Evolutionary conservation across 805 yeast species (phyloP), one percentile per base, ranked within the genome.

Genomic region (Saccharomycopsis babjevae): DNA sequence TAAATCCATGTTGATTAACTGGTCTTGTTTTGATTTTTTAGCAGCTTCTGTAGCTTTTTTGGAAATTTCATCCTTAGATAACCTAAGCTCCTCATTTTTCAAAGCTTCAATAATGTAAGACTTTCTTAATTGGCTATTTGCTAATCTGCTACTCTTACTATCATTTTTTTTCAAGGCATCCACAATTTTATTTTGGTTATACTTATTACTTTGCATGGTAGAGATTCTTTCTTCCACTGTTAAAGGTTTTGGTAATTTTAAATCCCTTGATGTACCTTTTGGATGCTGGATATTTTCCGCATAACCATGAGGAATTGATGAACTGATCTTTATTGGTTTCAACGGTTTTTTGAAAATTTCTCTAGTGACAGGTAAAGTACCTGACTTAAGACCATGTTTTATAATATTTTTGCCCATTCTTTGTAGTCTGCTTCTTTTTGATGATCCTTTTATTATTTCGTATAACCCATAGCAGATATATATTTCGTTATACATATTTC

Each of bases 361-460:
- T 68, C 96, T 84, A 10, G 89, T 84, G 60, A 75, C 77, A 56
- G 97, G 97, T 65, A 92, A 78, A 57, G 89, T 77, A 70, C 97
- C 97, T 57, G 93, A 85, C 72, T 87, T 86, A 63, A 76, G 75
- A 2, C 82, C 83, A 61, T 73, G 74, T 65, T 75, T 78, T 5
- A 77, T 76, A 36, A 74, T 71, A 52, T 78, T 77, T 67, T 77
- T 79, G 62, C 79, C 81, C 83, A 80, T 80, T 50, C 55, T 62
- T 25, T 38, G 36, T 54, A 10, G 18, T 6, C 3, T 30, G 6
- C 16, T 50, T 2, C 16, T 50, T 40, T 46, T 25, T 46, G 32
- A 11, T 11, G 15, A 22, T 10, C 13, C 7, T 46, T 25, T 2
- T 46, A 3, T 46, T 25, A 5, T 46, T 6, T 25, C 4, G 4